A percentile compares a stretch with the other conserved stretches of the same genome.
These are phyloP conservation scores for Imleria badia DNA, from an alignment of 768 basidiomycete genomes.

Conservation along the genomic window DNA sequence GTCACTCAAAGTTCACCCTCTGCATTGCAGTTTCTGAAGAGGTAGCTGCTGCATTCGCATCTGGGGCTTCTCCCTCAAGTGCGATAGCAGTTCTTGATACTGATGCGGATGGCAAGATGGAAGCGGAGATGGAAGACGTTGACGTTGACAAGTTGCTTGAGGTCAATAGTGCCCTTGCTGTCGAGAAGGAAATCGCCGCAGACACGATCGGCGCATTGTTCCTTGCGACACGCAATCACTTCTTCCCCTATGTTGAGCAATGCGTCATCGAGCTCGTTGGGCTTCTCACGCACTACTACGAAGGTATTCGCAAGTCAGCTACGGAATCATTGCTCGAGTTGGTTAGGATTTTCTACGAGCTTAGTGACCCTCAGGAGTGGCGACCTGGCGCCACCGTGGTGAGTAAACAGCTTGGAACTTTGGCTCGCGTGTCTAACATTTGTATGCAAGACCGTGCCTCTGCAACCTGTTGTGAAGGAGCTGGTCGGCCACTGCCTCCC, in stretches of 20 bases:
- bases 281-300: slow-evolving; percentile 90
- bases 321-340: slow-evolving; percentile 86
- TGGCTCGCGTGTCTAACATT: slow-evolving; percentile 6
- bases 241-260: slow-evolving; percentile 88
- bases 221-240: slow-evolving; percentile 73
- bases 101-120: slow-evolving; percentile 55
- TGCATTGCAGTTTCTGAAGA: slow-evolving; percentile 46
- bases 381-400: slow-evolving; percentile 66
- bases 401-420: slow-evolving; percentile 28
- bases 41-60: slow-evolving; percentile 60
- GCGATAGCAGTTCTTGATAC: slow-evolving; percentile 61
- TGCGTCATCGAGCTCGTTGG: slow-evolving; percentile 75
- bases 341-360: slow-evolving; percentile 87
- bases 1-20: not conserved
- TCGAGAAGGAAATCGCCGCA: slow-evolving; percentile 98
- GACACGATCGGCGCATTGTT: slow-evolving; percentile 95
- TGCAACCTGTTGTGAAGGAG: slow-evolving; percentile 72
- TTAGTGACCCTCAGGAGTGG: slow-evolving; percentile 84
- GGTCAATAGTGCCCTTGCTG: slow-evolving; percentile 93
- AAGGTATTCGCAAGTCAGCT: slow-evolving; percentile 94
- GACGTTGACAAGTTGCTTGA: slow-evolving; percentile 87
- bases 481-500: slow-evolving; percentile 74
- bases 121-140: slow-evolving; percentile 70
- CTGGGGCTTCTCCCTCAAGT: slow-evolving; percentile 70
- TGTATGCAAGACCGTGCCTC: slow-evolving; percentile 39